Evolutionary conservation across 768 basidiomycete genomes (phyloP).

Genomic region (Tricholoma bakamatsutake): DNA sequence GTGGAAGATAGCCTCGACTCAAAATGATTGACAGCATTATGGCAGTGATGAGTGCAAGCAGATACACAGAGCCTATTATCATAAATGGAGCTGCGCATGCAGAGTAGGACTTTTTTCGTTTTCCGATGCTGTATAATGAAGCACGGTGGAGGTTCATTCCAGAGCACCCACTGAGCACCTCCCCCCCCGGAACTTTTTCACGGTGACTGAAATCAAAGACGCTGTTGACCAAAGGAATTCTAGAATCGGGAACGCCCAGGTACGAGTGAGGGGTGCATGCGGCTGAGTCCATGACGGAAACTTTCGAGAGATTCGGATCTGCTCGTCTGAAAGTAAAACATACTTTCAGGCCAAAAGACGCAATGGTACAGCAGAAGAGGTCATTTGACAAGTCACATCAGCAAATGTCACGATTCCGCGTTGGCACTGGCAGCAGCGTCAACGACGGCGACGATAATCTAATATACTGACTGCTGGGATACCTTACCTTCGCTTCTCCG

Average conservation of each 20-base stretch:
- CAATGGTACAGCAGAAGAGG: neutral
- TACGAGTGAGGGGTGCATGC: neutral
- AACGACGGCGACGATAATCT: constrained; percentile 6
- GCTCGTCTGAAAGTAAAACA: neutral
- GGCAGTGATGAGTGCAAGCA: neutral
- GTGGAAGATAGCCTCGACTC: neutral
- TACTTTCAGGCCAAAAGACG: neutral
- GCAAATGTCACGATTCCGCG: constrained; percentile 6
- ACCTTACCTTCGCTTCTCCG: neutral
- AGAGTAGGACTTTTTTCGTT: neutral
- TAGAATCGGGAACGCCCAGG: neutral
- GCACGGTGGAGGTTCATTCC: neutral
- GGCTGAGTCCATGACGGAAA: neutral
- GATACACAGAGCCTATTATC: neutral
- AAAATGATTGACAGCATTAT: neutral
- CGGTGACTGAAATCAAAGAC: neutral
- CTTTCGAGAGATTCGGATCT: neutral
- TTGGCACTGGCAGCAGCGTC: constrained; percentile 5
- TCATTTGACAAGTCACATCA: constrained; percentile 14
- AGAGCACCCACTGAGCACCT: neutral
- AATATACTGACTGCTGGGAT: constrained; percentile 5
- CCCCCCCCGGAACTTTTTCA: neutral
- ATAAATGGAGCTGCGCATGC: neutral
- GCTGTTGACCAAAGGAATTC: neutral
- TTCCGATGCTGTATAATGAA: neutral